These are phyloP conservation scores for Penicillium lividum DNA, from an alignment of 495 filamentous ascomycete species.

Conservation along the genomic window DNA sequence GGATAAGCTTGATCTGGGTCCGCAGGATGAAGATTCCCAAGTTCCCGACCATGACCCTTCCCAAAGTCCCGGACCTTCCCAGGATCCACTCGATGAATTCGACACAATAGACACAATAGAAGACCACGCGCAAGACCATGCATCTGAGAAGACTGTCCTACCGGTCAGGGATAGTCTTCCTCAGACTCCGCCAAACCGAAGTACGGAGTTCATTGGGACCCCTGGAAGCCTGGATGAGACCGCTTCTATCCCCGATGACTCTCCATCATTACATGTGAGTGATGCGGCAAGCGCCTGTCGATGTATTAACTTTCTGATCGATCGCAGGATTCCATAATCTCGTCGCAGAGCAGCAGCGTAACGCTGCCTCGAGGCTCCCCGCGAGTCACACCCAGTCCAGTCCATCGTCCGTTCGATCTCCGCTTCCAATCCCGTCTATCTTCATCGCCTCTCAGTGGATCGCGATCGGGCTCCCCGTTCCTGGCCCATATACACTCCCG, in stretches of 20 bases:
- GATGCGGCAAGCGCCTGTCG: slow-evolving; percentile 17
- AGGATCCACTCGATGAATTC: slow-evolving; percentile 22
- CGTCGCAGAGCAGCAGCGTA: slow-evolving; percentile 70
- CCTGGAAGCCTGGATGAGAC: slow-evolving; percentile 48
- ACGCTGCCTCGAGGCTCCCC: slow-evolving; percentile 51
- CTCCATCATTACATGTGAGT: slow-evolving; percentile 80
- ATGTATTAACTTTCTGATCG: slow-evolving; percentile 23
- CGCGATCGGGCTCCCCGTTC: slow-evolving; percentile 76
- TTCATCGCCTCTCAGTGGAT: slow-evolving; percentile 57
- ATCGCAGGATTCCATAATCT: slow-evolving; percentile 74
- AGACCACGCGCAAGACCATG: slow-evolving; percentile 28
- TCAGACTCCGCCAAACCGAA: slow-evolving; percentile 29
- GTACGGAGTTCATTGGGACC: slow-evolving; percentile 19
- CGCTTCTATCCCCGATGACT: slow-evolving; percentile 80
- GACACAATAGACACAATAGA: slow-evolving; percentile 29
- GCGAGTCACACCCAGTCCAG: slow-evolving; percentile 65
- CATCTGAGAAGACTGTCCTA: slow-evolving; percentile 21
- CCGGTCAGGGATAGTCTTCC: slow-evolving; percentile 16
- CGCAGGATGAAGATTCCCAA: slow-evolving; percentile 32
- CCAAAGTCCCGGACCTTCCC: slow-evolving; percentile 21
- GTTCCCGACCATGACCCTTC: slow-evolving; percentile 26
- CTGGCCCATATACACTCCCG: slow-evolving; percentile 75
- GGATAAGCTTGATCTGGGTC: slow-evolving; percentile 51
- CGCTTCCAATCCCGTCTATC: slow-evolving; percentile 86
- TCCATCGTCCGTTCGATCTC: slow-evolving; percentile 89